Conservation (phyloP, 2,329 filamentous ascomycete genomes). For the Sporothrix schenckii region DNA sequence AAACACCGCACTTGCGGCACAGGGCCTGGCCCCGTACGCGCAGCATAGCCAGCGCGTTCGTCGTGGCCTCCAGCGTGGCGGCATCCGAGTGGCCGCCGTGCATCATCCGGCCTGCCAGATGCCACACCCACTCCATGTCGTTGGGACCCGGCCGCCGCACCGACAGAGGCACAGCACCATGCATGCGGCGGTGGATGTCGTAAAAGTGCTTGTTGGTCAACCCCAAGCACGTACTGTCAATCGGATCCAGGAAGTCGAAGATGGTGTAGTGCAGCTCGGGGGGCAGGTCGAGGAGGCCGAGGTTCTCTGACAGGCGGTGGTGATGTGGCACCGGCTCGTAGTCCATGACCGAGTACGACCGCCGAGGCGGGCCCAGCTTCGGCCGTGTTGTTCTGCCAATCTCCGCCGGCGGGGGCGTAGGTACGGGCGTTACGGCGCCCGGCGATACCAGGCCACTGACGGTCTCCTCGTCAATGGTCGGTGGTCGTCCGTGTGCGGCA, state of each 20-base stretch:
- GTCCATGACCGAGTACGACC: constrained; percentile 64
- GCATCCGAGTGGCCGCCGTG: constrained; percentile 22
- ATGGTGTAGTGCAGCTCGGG: constrained; percentile 63
- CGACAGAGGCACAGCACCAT: constrained; percentile 60
- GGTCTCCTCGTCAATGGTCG: constrained; percentile 33
- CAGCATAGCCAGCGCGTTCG: constrained; percentile 50
- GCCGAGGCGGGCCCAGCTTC: constrained; percentile 52
- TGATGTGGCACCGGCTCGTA: constrained; percentile 58
- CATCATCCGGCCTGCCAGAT: constrained; percentile 50
- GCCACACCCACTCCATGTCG: constrained; percentile 66
- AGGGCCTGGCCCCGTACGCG: constrained; percentile 62
- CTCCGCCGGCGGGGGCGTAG: background rate
- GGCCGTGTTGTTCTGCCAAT: constrained; percentile 38
- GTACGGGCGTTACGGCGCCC: background rate
- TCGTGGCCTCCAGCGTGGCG: constrained; percentile 29
- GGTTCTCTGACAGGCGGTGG: constrained; percentile 51
- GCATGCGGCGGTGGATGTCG: constrained; percentile 59
- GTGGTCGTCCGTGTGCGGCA: constrained; percentile 28
- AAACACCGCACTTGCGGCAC: constrained; percentile 64
- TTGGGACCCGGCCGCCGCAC: constrained; percentile 63
- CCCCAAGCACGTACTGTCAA: constrained; percentile 65
- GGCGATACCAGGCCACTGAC: background rate
- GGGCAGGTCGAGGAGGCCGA: constrained; percentile 58
- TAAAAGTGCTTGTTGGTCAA: constrained; percentile 63
- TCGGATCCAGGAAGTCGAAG: constrained; percentile 65